phyloP scores from a whole-genome alignment of 495 filamentous ascomycete genomes.

The Penicillium angulare region DNA sequence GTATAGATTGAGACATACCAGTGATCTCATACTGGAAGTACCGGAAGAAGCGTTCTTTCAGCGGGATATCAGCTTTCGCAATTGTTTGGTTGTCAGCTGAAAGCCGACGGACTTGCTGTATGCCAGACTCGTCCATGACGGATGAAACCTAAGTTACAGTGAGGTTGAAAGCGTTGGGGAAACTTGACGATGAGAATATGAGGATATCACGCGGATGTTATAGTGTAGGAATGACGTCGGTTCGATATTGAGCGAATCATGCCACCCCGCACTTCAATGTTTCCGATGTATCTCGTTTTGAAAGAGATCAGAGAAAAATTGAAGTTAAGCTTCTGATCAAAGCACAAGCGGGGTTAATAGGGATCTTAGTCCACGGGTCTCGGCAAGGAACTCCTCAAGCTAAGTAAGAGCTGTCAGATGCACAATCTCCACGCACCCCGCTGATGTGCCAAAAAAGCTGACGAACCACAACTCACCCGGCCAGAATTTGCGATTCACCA shows the following conservation, averaged over 20 bases:
- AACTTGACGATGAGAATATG: not conserved
- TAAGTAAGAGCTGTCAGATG: constrained; percentile 6
- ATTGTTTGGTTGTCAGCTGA: constrained; percentile 44
- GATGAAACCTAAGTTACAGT: not conserved
- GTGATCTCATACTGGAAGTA: constrained; percentile 73
- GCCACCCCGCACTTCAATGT: constrained; percentile 17
- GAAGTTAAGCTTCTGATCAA: too few relatives aligned
- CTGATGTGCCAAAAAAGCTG: not conserved
- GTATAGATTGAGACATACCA: constrained; percentile 40
- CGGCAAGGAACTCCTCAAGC: too few relatives aligned
- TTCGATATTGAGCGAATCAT: constrained; percentile 20
- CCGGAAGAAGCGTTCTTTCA: constrained; percentile 75
- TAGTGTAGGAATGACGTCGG: constrained; percentile 30
- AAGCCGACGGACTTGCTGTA: constrained; percentile 31
- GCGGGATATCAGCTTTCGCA: constrained; percentile 40
- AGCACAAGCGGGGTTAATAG: too few relatives aligned
- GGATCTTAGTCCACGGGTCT: too few relatives aligned
- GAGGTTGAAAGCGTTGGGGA: not conserved
- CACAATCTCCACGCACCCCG: constrained; percentile 14
- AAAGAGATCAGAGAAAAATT: too few relatives aligned
- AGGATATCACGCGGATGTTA: constrained; percentile 8
- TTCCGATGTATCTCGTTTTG: too few relatives aligned
- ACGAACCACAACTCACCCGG: not conserved
- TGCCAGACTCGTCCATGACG: constrained; percentile 34
- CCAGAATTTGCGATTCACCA: not conserved